phyloP scores from a whole-genome alignment of 495 filamentous ascomycete species.

The Penicillium coprophilum region DNA sequence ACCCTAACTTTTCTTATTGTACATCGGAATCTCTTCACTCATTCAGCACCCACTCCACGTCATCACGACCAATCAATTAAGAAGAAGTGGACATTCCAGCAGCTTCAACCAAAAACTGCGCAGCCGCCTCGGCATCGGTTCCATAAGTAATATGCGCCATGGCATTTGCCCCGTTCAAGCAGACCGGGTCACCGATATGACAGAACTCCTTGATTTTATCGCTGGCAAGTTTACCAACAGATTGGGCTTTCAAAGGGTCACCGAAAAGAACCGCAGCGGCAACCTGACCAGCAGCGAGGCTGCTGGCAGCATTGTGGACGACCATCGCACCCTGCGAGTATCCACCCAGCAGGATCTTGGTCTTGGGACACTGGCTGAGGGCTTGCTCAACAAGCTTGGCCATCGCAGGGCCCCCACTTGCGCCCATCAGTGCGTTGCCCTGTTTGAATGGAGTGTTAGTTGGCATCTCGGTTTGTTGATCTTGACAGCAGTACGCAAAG shows the following conservation, averaged over 20 bases:
- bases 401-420: constrained; percentile 47
- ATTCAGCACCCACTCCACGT: neutral
- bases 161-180: constrained; percentile 49
- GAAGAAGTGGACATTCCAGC: constrained; percentile 24
- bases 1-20: neutral
- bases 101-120: constrained; percentile 44
- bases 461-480: neutral
- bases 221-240: constrained; percentile 44
- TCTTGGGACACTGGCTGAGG: constrained; percentile 54
- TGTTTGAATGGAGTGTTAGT: constrained; percentile 22
- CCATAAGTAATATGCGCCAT: constrained; percentile 55
- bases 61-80: neutral
- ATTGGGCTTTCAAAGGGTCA: constrained; percentile 51
- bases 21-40: neutral
- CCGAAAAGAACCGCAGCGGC: constrained; percentile 55
- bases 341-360: constrained; percentile 59
- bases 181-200: constrained; percentile 55
- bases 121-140: constrained; percentile 46
- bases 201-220: constrained; percentile 54
- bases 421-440: constrained; percentile 48
- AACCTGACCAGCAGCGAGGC: constrained; percentile 33
- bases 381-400: constrained; percentile 48
- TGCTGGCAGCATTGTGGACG: constrained; percentile 49
- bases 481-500: neutral
- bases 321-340: constrained; percentile 60